Evolutionary conservation across 202 grass and related monocot genomes (phyloP), one percentile per base, ranked within the genome.

Genomic region (Musa balbisiana): DNA sequence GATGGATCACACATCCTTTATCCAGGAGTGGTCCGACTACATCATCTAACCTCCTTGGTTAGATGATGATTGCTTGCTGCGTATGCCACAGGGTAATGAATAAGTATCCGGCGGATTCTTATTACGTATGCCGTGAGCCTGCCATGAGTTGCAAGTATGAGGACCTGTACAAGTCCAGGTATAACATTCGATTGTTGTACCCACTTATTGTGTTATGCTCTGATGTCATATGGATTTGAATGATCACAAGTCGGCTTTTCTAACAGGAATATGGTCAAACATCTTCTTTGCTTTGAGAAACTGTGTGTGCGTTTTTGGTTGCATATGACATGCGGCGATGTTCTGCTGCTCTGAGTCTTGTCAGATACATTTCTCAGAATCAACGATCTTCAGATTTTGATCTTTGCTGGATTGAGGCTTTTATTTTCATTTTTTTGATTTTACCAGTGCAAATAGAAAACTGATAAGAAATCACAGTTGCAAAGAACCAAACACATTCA

Each of bases 1-100:
- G 82, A 97, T 97, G 93, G 93, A 97, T 67, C 93, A 97, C 63
- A 97, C 93, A 50, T 92, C 80, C 26, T 97, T 92, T 75, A 92
- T 97, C 68, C 83, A 87, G 55, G 87, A 90, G 81, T 96, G 92
- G 89, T 92, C 84, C 2, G 84, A 97, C 82, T 97, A 97, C 82
- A 84, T 52, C 73, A 97, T 97, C 51, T 96, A 60, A 77, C 10
- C 17, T n/a, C 67, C 49, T 19, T 51, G 15, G 8, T 50, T 69
- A 5, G 2, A 49, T 49, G 10, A 14, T 16, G 3, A 15, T 68
- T 17, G 65, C 16, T 51, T 51, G 14, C 27, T n/a, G 6, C 17
- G 10, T 51, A n/a, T 43, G 33, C 15, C 43, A 70, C 16, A 21
- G 33, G 2, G 3, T 9, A 10, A 51, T 15, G 13, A 43, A 65